phyloP scores from a whole-genome alignment of 331 rosid species.

The Acacia pycnantha region DNA sequence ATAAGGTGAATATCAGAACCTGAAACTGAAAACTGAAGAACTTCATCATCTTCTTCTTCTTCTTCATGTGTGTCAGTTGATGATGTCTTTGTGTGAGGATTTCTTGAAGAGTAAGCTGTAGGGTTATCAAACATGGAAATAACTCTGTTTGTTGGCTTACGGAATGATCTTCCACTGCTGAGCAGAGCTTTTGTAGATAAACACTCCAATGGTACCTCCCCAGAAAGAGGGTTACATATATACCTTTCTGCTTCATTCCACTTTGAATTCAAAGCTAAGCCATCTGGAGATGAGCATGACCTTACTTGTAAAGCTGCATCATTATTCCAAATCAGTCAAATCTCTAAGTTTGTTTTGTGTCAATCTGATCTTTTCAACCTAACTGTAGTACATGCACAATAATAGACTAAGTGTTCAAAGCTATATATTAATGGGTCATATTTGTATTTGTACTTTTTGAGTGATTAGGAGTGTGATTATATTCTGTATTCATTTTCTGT shows the following conservation, averaged over 20 bases:
- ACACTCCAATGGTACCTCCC: slow-evolving; percentile 94
- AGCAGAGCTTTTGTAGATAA: slow-evolving; percentile 79
- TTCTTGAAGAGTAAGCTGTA: slow-evolving; percentile 55
- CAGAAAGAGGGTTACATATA: slow-evolving; percentile 92
- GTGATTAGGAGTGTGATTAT: not conserved
- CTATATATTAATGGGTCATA: not conserved
- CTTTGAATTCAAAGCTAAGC: slow-evolving; percentile 87
- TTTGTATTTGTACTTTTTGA: not conserved
- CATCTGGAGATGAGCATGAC: slow-evolving; percentile 75
- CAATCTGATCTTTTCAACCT: not conserved
- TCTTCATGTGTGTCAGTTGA: slow-evolving; percentile 46
- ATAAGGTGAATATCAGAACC: slow-evolving; percentile 39
- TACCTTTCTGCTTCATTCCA: slow-evolving; percentile 98
- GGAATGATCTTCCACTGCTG: slow-evolving; percentile 73
- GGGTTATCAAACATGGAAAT: slow-evolving; percentile 70
- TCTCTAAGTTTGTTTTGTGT: not conserved
- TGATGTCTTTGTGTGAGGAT: slow-evolving; percentile 47
- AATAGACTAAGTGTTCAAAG: not conserved
- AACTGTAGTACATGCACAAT: not conserved
- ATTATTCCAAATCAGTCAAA: not conserved
- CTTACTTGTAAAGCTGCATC: slow-evolving; percentile 81
- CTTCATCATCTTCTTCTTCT: slow-evolving; percentile 26
- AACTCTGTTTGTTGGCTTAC: slow-evolving; percentile 47
- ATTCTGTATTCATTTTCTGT: slow-evolving; percentile 5
- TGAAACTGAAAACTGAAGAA: slow-evolving; percentile 54